These are phyloP conservation scores for Aschersonia sp. DNA, from an alignment of 2,329 filamentous ascomycete genomes.

Conservation along the genomic window DNA sequence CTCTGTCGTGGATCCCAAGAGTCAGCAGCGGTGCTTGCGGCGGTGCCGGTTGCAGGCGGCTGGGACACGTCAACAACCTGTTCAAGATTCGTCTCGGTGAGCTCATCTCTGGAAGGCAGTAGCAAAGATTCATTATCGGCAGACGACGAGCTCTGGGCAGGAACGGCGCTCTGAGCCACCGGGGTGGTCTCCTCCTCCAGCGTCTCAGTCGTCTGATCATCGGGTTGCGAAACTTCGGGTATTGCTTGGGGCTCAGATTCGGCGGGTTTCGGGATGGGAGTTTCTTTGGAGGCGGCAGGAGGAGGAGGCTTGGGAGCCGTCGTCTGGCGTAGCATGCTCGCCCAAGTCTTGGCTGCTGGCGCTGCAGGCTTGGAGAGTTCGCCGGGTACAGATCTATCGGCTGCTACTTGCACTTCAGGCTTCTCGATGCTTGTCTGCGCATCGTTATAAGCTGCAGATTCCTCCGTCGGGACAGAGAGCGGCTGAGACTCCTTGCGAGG, in stretches of 20 bases:
- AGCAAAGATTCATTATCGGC: slow-evolving; percentile 40
- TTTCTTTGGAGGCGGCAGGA: slow-evolving; percentile 5
- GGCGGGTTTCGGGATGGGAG: slow-evolving; percentile 22
- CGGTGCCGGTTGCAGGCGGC: slow-evolving; percentile 65
- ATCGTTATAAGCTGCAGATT: slow-evolving; percentile 40
- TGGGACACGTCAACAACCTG: slow-evolving; percentile 72
- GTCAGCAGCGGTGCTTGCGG: slow-evolving; percentile 77
- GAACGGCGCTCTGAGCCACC: slow-evolving; percentile 16
- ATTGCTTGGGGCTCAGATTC: slow-evolving; percentile 22
- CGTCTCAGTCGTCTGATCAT: slow-evolving; percentile 19
- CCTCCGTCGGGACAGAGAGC: slow-evolving; percentile 53
- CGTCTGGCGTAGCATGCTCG: slow-evolving; percentile 56
- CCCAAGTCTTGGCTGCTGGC: slow-evolving; percentile 48
- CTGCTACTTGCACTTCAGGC: slow-evolving; percentile 17
- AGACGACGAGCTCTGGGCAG: slow-evolving; percentile 10
- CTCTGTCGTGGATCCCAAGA: slow-evolving; percentile 59
- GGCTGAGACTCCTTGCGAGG: slow-evolving; percentile 38
- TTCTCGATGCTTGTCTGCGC: slow-evolving; percentile 20
- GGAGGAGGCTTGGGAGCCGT: slow-evolving; percentile 40
- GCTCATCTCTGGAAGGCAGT: slow-evolving; percentile 60
- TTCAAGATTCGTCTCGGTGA: slow-evolving; percentile 87
- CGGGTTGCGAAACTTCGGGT: slow-evolving; percentile 16
- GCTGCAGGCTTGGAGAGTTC: slow-evolving; percentile 24
- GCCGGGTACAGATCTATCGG: slow-evolving; percentile 14
- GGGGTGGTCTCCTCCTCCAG: slow-evolving; percentile 20